Base-by-base conservation (phyloP, 2,329 filamentous ascomycete genomes). In the Cladosporium sp. region DNA sequence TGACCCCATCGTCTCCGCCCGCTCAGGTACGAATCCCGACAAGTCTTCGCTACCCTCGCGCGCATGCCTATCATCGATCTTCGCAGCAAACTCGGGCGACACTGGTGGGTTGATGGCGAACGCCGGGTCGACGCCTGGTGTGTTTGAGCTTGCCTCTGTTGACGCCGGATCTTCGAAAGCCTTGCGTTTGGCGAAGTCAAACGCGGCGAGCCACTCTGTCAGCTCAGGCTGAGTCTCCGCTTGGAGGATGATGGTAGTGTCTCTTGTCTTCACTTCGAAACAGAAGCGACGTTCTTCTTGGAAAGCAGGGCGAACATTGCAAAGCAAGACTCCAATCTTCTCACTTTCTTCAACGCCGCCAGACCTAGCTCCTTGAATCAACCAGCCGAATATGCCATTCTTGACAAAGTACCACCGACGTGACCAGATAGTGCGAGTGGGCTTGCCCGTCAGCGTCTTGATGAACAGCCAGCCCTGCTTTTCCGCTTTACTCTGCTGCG, bases 231-330 rank as follows among this genome's bases (percentile, higher is more conserved):
- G 93, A 0, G 89, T 96, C 67, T 99, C 93, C 4, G 92, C 88
- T 70, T 99, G 93, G 3, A 99, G 76, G 53, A 96, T 74, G 56
- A 96, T 84, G 43, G 85, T 93, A 56, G 88, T 88, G 63, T 89
- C 95, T 69, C 96, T 99, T 2, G 93, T 99, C 75, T 97, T 99
- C 63, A 99, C 87, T 70, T 99, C 93, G 62, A 99, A 96, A 67
- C 93, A 97, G 70, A 97, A 99, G 13, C 93, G 82, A 34, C 93
- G 83, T 63, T 99, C 93, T 70, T 99, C 93, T 58, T 89, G 85
- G 45, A 95, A 86, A 1, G 91, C 90, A 15, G 91, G 90, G 61
- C 92, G 89, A 43, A 93, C 87, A 62, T 89, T 95, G 72, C 93
- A 99, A 34, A 99, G 82, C 47, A 99, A 73, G 3, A 99, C 91